Percentiles rank a stretch among this genome's conserved stretches.
phyloP scores from a whole-genome alignment of 2,329 filamentous ascomycete genomes.

The Gremmenia infestans region DNA sequence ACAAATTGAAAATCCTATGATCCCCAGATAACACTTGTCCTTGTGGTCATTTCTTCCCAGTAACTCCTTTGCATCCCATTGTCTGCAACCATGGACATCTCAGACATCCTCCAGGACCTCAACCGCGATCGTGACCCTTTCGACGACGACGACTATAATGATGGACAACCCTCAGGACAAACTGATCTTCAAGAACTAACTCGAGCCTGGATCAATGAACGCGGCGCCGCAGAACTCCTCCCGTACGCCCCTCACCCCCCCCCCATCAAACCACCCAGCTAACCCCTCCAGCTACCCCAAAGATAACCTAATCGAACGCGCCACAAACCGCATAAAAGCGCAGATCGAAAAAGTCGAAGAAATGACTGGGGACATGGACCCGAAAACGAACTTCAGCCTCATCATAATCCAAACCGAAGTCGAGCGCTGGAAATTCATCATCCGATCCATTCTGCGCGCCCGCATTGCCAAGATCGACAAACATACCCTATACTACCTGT shows the following conservation, averaged over 20 bases:
- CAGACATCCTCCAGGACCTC: constrained; percentile 72
- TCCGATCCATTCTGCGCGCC: constrained; percentile 75
- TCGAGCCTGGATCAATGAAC: constrained; percentile 88
- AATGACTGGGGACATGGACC: constrained; percentile 80
- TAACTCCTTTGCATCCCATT: neutral
- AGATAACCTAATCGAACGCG: constrained; percentile 72
- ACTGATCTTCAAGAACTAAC: constrained; percentile 81
- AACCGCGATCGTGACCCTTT: constrained; percentile 49
- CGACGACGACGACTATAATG: constrained; percentile 32
- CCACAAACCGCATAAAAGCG: constrained; percentile 65
- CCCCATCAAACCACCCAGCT: neutral
- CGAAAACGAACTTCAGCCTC: constrained; percentile 85
- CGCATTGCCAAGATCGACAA: constrained; percentile 87
- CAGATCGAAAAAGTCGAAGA: constrained; percentile 70
- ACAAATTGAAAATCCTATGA: neutral
- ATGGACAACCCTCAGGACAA: constrained; percentile 66
- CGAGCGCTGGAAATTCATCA: constrained; percentile 86
- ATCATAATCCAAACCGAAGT: constrained; percentile 96
- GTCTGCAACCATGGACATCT: constrained; percentile 61
- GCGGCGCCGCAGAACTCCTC: constrained; percentile 83
- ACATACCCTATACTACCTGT: constrained; percentile 69
- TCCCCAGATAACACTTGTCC: neutral
- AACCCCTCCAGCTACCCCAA: constrained; percentile 52
- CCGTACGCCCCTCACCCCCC: constrained; percentile 48
- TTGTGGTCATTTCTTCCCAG: neutral